These are phyloP conservation scores for Nakataea oryzae DNA, from an alignment of 2,329 filamentous ascomycete species.

Conservation along the genomic window DNA sequence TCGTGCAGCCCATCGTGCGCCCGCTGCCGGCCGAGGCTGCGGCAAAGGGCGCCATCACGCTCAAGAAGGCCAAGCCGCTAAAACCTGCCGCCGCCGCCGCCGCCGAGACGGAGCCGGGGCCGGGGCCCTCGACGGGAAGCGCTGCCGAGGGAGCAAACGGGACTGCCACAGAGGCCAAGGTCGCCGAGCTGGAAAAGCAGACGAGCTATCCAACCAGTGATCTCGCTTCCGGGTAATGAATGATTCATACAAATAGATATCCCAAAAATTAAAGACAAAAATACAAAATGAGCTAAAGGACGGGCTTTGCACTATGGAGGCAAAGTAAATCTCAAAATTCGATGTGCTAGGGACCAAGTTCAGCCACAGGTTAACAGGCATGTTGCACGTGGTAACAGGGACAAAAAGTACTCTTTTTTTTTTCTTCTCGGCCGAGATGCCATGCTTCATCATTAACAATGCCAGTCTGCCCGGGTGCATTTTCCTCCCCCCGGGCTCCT, in stretches of 20 bases:
- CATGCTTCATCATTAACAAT: neutral
- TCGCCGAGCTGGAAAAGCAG: conserved; percentile 6
- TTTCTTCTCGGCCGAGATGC: no score
- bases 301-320: no score
- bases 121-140: neutral
- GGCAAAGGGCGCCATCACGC: conserved; percentile 64
- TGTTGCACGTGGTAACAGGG: no score
- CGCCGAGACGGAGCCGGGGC: conserved; percentile 1
- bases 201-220: conserved; percentile 8
- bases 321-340: no score
- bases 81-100: conserved; percentile 23
- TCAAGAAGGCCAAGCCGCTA: conserved; percentile 53
- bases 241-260: no score
- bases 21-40: conserved; percentile 82
- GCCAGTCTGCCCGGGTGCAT: no score
- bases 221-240: conserved; percentile 8
- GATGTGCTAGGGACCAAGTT: no score
- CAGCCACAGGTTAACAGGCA: no score
- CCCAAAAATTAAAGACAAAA: neutral
- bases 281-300: neutral
- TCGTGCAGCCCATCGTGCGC: conserved; percentile 78
- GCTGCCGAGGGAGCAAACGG: neutral
- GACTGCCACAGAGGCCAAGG: neutral
- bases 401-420: no score
- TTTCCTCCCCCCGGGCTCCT: neutral